A percentile compares a stretch with the other conserved stretches of the same genome.
These are phyloP conservation scores for Colletotrichum liaoningense DNA, from an alignment of 2,329 filamentous ascomycete species.

Conservation along the genomic window DNA sequence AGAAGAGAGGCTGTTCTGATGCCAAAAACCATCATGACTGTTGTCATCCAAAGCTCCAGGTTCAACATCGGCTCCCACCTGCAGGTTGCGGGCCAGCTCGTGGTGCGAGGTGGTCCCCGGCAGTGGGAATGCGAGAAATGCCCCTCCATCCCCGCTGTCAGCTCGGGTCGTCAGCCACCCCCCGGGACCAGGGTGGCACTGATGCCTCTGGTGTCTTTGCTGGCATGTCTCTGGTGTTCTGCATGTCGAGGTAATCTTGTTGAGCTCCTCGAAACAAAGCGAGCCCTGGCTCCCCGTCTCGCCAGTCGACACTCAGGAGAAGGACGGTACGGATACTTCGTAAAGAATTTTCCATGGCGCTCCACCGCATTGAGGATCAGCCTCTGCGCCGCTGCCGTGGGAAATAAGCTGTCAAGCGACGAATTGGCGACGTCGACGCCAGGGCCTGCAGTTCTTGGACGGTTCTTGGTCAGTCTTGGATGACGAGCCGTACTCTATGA, in stretches of 20 bases:
- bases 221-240: constrained; percentile 14
- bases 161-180: constrained; percentile 8
- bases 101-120: background rate
- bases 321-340: background rate
- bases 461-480: background rate
- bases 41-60: background rate
- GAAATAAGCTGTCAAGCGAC: constrained; percentile 32
- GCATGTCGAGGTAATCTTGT: constrained; percentile 30
- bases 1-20: background rate
- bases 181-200: constrained; percentile 23
- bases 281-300: constrained; percentile 30
- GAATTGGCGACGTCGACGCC: constrained; percentile 2
- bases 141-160: background rate
- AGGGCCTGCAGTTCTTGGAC: background rate
- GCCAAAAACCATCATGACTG: background rate
- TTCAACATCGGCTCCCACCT: background rate
- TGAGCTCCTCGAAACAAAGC: constrained; percentile 32
- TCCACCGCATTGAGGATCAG: constrained; percentile 27
- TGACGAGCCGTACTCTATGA: background rate
- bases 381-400: constrained; percentile 20
- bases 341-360: constrained; percentile 8
- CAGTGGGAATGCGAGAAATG: background rate
- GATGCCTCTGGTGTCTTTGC: constrained; percentile 16
- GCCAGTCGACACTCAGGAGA: constrained; percentile 22
- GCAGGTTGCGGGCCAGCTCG: background rate